Evolutionary conservation across 371 early-diverging fungal genomes (phyloP).

Genomic region (Gilbertella persicaria): DNA sequence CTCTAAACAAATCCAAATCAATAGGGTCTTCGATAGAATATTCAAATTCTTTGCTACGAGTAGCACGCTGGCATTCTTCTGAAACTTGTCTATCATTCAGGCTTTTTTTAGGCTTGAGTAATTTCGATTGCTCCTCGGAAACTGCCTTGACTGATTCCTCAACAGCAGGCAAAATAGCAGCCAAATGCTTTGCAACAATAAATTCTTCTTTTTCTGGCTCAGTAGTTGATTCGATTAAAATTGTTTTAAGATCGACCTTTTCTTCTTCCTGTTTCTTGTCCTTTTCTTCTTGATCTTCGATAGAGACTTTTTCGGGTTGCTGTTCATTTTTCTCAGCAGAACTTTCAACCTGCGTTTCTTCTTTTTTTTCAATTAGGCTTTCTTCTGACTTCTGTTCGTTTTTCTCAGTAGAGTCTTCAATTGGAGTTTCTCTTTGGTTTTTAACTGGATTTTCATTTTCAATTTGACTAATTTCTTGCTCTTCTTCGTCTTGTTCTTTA

Average conservation of each 20-base stretch:
- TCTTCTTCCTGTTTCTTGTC: neutral
- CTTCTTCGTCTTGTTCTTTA: no score
- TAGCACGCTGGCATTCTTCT: slow-evolving; percentile 16
- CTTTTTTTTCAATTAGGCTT: neutral
- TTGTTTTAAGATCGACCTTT: neutral
- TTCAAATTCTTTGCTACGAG: slow-evolving; percentile 22
- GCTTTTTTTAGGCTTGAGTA: neutral
- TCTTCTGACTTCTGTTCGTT: neutral
- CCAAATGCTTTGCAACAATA: slow-evolving; percentile 11
- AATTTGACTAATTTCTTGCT: no score
- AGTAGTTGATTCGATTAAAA: neutral
- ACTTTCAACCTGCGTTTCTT: no score
- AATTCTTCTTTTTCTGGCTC: neutral
- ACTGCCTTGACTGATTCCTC: slow-evolving; percentile 13
- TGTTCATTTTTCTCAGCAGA: neutral
- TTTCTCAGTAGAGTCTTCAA: neutral
- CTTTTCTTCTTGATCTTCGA: slow-evolving; percentile 5
- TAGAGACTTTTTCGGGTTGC: neutral
- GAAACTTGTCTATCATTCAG: slow-evolving; percentile 1
- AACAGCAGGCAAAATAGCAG: slow-evolving; percentile 28
- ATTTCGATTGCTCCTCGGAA: neutral
- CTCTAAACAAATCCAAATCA: slow-evolving; percentile 44
- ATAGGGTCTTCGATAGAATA: slow-evolving; percentile 37
- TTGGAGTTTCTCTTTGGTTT: neutral
- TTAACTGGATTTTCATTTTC: neutral